A percentile compares a stretch with the other conserved stretches of the same genome.
phyloP scores from a whole-genome alignment of 345 rosid genomes.

The Turritis glabra region DNA sequence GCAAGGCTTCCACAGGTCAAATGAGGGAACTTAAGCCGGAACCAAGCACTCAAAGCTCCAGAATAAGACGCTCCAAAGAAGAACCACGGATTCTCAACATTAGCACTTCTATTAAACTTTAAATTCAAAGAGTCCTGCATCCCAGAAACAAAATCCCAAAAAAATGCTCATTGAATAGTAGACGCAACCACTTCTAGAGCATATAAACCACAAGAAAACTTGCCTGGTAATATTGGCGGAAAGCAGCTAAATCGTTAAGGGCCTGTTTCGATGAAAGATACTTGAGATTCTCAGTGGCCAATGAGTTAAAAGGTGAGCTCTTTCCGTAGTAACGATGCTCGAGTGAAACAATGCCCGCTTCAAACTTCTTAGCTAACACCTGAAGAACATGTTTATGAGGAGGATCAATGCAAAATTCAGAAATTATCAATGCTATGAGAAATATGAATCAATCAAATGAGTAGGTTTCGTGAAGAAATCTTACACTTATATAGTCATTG shows the following conservation, averaged over 20 bases:
- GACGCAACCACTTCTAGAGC: background rate
- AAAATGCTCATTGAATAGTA: background rate
- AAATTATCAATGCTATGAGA: background rate
- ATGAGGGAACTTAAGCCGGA: slow-evolving; percentile 93
- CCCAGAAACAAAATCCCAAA: slow-evolving; percentile 7
- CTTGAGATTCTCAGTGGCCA: slow-evolving; percentile 68
- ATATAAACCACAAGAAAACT: slow-evolving; percentile 14
- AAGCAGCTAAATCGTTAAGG: slow-evolving; percentile 82
- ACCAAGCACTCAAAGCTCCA: slow-evolving; percentile 99
- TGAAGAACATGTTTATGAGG: slow-evolving; percentile 26
- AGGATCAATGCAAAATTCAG: background rate
- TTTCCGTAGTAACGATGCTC: slow-evolving; percentile 98
- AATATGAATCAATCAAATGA: background rate
- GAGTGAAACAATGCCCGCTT: slow-evolving; percentile 91
- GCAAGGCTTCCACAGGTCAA: slow-evolving; percentile 96
- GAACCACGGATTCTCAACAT: slow-evolving; percentile 79
- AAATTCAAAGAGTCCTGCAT: slow-evolving; percentile 61
- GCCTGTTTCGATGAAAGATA: slow-evolving; percentile 94
- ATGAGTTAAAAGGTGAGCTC: slow-evolving; percentile 75
- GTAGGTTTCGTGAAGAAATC: background rate
- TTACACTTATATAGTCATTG: slow-evolving; percentile 73
- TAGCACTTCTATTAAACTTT: slow-evolving; percentile 55
- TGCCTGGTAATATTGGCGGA: slow-evolving; percentile 84
- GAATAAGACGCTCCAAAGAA: slow-evolving; percentile 81
- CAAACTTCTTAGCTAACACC: slow-evolving; percentile 97